Evolutionary conservation across 1,139 yeast genomes (phyloP).

Genomic region (Debaryomyces sp.): DNA sequence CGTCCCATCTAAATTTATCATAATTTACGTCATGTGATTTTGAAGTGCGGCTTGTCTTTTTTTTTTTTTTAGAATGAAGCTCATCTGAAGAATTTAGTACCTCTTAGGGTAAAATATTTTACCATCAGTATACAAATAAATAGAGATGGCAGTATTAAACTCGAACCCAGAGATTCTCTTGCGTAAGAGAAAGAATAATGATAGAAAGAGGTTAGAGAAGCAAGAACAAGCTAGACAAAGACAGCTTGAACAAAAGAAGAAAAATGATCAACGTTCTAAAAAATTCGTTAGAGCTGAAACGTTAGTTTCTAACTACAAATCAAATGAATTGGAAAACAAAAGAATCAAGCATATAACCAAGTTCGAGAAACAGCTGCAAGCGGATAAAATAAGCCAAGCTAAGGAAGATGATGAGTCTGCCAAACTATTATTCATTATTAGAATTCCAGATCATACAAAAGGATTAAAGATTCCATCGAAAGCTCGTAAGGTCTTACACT

Average conservation of each 20-base stretch:
- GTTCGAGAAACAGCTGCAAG: constrained; percentile 35
- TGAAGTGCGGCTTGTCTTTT: constrained; percentile 3
- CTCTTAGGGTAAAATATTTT: not conserved
- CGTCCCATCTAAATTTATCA: not conserved
- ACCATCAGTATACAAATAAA: not conserved
- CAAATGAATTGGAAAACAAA: constrained; percentile 66
- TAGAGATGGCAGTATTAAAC: constrained; percentile 54
- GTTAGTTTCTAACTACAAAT: constrained; percentile 63
- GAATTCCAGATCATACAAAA: constrained; percentile 59
- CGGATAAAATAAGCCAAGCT: constrained; percentile 14
- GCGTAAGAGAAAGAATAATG: constrained; percentile 77
- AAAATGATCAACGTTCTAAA: constrained; percentile 36
- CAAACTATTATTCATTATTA: constrained; percentile 62
- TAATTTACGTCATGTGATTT: constrained; percentile 1
- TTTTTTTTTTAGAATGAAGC: constrained; percentile 9
- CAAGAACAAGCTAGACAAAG: constrained; percentile 50
- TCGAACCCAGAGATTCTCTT: constrained; percentile 76
- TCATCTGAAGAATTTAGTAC: constrained; percentile 2
- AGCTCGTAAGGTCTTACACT: constrained; percentile 58
- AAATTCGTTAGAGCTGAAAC: constrained; percentile 75
- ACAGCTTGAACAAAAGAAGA: constrained; percentile 37
- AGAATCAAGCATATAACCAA: constrained; percentile 65
- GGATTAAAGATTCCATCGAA: constrained; percentile 69
- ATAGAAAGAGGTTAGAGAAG: constrained; percentile 66
- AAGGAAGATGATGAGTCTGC: constrained; percentile 26